Base-by-base conservation (phyloP, 768 basidiomycete species). In the Boletus rubropictus region DNA sequence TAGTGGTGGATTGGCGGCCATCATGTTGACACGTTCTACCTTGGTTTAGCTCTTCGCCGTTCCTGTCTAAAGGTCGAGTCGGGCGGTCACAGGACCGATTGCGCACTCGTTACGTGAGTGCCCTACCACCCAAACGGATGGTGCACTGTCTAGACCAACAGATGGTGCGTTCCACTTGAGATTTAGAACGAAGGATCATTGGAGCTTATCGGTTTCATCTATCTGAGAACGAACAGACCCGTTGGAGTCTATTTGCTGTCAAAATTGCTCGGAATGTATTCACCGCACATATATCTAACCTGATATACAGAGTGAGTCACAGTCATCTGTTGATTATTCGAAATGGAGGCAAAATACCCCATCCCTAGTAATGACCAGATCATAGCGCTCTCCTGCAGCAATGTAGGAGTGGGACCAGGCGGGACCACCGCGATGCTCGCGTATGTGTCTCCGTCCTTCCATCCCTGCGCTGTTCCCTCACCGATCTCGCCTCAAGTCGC, bases 401-500 rank as follows among this genome's bases (percentile, higher is more conserved):
- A 80, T 52, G 82, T 89, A n/a, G 88, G 88, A 11, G 82, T 86
- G 31, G 86, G 86, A 24, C 82, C 84, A 15, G 86, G 87, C 3
- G 88, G 88, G 7, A 83, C 83, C 14, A 90, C 88, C 2, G 78
- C 82, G 32, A 85, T 90, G 81, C 72, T 90, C 29, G 88, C 86
- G 88, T 89, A 69, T 52, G 83, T 74, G 35, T 43, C 44, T 27
- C 45, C 21, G 31, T 42, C 34, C 22, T 51, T 45, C 45, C 31
- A 35, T 39, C 41, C 38, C 36, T 25, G 22, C 46, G 8, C 49
- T 31, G 28, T 35, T 42, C 33, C 44, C 56, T 51, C 51, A 55
- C 39, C 18, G 3, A 32, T 34, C 17, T 46, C 27, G 18, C 58
- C 42, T 39, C 44, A 50, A 79, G 77, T 37, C 75, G 76, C 41